Evolutionary conservation across 2,329 filamentous ascomycete species (phyloP).

Genomic region (Pseudopyrenochaeta lycopersici): DNA sequence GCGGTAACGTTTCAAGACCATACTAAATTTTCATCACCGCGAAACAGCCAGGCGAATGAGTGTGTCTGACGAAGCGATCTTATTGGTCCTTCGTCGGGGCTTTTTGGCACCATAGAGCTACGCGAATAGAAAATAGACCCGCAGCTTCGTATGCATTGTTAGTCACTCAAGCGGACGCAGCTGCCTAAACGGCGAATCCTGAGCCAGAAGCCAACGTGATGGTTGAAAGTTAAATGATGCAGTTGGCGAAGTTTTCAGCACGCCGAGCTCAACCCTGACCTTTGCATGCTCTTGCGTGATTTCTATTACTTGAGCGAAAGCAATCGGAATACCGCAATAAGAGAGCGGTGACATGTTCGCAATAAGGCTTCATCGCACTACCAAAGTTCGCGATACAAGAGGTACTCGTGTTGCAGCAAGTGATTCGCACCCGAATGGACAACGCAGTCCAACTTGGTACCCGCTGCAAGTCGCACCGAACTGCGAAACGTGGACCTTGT

Average conservation of each 20-base stretch:
- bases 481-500: constrained; percentile 36
- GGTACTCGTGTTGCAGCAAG: constrained; percentile 19
- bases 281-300: constrained; percentile 17
- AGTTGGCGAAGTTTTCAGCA: constrained; percentile 29
- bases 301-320: constrained; percentile 33
- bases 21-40: constrained; percentile 14
- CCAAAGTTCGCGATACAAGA: constrained; percentile 25
- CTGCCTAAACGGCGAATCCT: constrained; percentile 24
- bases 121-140: constrained; percentile 27
- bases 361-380: constrained; percentile 29
- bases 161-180: constrained; percentile 15
- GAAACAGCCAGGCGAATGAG: constrained; percentile 24
- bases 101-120: constrained; percentile 10
- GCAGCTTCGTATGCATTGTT: constrained; percentile 19
- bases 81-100: constrained; percentile 29
- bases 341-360: constrained; percentile 25
- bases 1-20: constrained; percentile 22
- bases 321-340: constrained; percentile 19
- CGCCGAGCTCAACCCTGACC: constrained; percentile 24
- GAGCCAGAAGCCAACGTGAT: constrained; percentile 14
- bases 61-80: constrained; percentile 15
- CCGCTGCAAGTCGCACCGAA: constrained; percentile 24
- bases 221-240: constrained; percentile 18
- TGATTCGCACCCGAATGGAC: constrained; percentile 33
- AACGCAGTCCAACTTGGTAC: constrained; percentile 18